phyloP scores from a whole-genome alignment of 2,329 filamentous ascomycete genomes.

The Cordyceps cicadae region DNA sequence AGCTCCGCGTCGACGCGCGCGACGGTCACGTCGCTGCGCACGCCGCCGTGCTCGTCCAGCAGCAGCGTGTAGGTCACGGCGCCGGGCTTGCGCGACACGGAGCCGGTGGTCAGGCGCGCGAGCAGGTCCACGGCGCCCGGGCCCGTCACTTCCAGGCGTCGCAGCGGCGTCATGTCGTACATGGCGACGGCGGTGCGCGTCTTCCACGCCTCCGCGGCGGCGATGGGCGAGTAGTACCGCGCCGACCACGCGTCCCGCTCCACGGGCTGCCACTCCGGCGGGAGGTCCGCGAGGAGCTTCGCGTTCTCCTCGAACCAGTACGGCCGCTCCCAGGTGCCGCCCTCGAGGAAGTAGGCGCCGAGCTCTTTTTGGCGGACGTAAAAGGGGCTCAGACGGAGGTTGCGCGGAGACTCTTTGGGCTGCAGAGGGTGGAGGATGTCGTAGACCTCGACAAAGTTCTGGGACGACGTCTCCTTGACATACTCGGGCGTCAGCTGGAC shows the following conservation, averaged over 20 bases:
- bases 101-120: constrained; percentile 42
- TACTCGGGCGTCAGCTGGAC: constrained; percentile 49
- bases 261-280: constrained; percentile 44
- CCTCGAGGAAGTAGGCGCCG: constrained; percentile 51
- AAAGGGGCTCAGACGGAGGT: constrained; percentile 52
- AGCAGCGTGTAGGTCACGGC: constrained; percentile 49
- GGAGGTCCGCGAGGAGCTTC: constrained; percentile 40
- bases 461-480: constrained; percentile 48
- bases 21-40: constrained; percentile 50
- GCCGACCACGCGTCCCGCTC: constrained; percentile 52
- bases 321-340: constrained; percentile 53
- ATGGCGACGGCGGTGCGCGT: constrained; percentile 53
- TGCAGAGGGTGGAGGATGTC: constrained; percentile 55
- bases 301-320: constrained; percentile 54
- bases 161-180: constrained; percentile 55
- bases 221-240: constrained; percentile 48
- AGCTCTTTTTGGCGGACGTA: constrained; percentile 45
- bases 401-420: constrained; percentile 47
- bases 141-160: constrained; percentile 49
- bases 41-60: constrained; percentile 43
- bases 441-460: constrained; percentile 57
- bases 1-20: constrained; percentile 40
- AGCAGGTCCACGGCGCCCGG: constrained; percentile 48
- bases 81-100: constrained; percentile 39
- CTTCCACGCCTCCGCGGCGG: constrained; percentile 56